Evolutionary conservation across 176 grass and related monocot genomes (phyloP), one percentile per base, ranked within the genome.

Genomic region (Musa beccarii): DNA sequence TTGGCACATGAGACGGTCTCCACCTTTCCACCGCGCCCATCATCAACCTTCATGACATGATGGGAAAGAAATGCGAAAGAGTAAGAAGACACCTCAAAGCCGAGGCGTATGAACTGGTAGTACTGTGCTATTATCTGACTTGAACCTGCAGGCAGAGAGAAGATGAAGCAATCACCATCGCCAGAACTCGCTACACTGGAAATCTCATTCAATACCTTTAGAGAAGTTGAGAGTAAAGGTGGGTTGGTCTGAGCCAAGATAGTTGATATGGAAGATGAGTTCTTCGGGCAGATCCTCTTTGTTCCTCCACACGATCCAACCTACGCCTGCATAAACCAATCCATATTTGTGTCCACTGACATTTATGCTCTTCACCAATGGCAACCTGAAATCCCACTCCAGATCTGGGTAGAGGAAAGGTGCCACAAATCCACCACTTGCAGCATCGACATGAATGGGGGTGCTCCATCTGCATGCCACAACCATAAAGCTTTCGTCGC

Each of bases 241-340:
- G 3, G 89, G 89, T 65, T 92, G 89, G 76, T 92, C 89, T 1
- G 89, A 77, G 61, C 89, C 89, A 63, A 92, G 85, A 83, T 91
- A 91, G 69, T 91, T 92, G 83, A 92, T 88, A 74, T 92, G 89
- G 82, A 92, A 92, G 76, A 92, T 92, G 79, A 92, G 89, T 81
- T 92, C 89, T 3, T 92, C 86, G 2, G 89, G 89, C 22, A 92
- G 71, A 82, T 89, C 89, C 15, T 84, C 89, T 76, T 92, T 92
- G 72, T 20, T 82, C 14, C 89, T 20, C 89, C 86, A 92, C 21
- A 92, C 73, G 0, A 89, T 79, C 89, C 89, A 89, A 0, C 89
- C 89, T 65, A 92, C 79, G 56, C 89, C 89, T 53, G 89, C 86
- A 75, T 92, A 92, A 66, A 92, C 89, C 25, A 89, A 86, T 53